A percentile compares a stretch with the other conserved stretches of the same genome.
phyloP scores from a whole-genome alignment of 2,329 filamentous ascomycete species.

The Arthrobotrys megalospora region DNA sequence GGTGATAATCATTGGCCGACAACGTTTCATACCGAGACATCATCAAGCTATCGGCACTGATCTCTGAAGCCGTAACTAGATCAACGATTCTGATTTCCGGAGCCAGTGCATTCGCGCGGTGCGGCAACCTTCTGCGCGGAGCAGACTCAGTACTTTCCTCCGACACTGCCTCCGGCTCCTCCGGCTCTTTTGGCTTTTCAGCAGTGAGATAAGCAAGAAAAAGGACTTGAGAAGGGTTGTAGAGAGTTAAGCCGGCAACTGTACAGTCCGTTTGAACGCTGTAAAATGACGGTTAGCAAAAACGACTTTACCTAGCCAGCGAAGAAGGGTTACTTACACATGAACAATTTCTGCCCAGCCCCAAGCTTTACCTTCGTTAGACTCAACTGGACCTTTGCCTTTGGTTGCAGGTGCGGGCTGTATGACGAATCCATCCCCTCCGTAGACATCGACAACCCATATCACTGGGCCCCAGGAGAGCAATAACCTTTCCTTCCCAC shows the following conservation, averaged over 20 bases:
- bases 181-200: slow-evolving; percentile 68
- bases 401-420: slow-evolving; percentile 50
- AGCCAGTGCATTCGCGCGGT: slow-evolving; percentile 83
- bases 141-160: slow-evolving; percentile 65
- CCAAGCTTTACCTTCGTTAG: slow-evolving; percentile 78
- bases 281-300: slow-evolving; percentile 23
- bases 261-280: slow-evolving; percentile 97
- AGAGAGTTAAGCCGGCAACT: slow-evolving; percentile 95
- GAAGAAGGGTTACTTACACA: slow-evolving; percentile 75
- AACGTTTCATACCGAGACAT: slow-evolving; percentile 89
- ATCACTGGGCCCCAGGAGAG: slow-evolving; percentile 97
- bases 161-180: slow-evolving; percentile 67
- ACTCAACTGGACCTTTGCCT: slow-evolving; percentile 67
- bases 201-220: slow-evolving; percentile 89
- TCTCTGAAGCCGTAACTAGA: slow-evolving; percentile 83
- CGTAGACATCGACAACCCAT: slow-evolving; percentile 93
- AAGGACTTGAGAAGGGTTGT: slow-evolving; percentile 90
- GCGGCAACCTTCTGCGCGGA: slow-evolving; percentile 64
- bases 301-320: slow-evolving; percentile 66
- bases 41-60: slow-evolving; percentile 87
- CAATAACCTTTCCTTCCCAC: slow-evolving; percentile 77
- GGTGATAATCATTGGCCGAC: slow-evolving; percentile 90
- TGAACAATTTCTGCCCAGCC: slow-evolving; percentile 92
- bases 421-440: slow-evolving; percentile 75
- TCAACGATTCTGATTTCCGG: slow-evolving; percentile 94